Evolutionary conservation across 2,329 filamentous ascomycete species (phyloP), one percentile per base, ranked within the genome.

Genomic region (Pseudonectria buxi): DNA sequence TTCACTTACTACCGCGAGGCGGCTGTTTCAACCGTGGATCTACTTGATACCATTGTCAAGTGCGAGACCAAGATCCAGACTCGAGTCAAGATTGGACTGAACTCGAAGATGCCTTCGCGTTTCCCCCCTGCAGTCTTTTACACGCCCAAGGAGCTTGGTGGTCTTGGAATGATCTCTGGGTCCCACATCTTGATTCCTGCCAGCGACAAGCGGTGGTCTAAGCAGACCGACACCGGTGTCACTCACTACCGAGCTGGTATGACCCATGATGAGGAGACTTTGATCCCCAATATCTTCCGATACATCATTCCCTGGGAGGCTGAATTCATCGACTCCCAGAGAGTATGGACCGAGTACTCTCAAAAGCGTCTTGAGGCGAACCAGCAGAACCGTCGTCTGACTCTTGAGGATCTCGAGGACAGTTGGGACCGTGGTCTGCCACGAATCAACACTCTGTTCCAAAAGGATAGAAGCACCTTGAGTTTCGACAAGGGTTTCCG

Each of bases 1-100:
- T 98, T 98, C 66, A 96, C 92, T 0, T 98, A 98, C 64, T 98
- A 98, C 58, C 86, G 92, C 59, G 92, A 98, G 59, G 92, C 92
- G 31, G 92, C 92, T 12, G 90, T 96, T 2, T 95, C 90, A 1
- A 98, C 94, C 0, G 86, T 96, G 41, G 85, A 87, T 43, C 71
- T 98, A 4, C 74, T 98, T 3, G 92, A 98, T 57, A 95, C 90
- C 0, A 98, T 98, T 50, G 92, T 98, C 59, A 98, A 98, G 66
- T 98, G 92, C 51, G 92, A 98, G 64, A 98, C 94, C 11, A 98
- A 98, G 71, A 98, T 98, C 35, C 92, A 98, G 65, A 98, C 92
- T 4, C 79, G 92, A 58, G 92, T 98, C 53, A 98, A 98, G 74
- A 98, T 98, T 51, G 92, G 92, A 3, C 65, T 98, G 41, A 98